Conservation (phyloP, 1,139 yeast genomes). For the Taphrina wiesneri region DNA sequence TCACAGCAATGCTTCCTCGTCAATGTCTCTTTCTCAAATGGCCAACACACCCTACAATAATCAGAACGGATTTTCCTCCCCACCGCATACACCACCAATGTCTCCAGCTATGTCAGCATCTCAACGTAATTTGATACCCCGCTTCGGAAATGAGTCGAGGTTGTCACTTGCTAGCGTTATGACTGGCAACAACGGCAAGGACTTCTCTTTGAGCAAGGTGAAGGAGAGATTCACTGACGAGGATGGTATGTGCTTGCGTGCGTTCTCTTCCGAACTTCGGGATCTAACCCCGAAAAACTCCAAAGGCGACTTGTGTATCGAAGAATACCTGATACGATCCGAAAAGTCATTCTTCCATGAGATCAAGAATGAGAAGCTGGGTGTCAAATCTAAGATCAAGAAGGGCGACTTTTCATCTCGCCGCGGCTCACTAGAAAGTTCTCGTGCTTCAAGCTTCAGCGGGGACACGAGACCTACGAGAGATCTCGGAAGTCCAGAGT, state of each 20-base stretch:
- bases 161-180: slow-evolving; percentile 37
- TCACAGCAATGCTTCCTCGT: slow-evolving; percentile 30
- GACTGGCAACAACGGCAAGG: slow-evolving; percentile 32
- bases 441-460: slow-evolving; percentile 33
- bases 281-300: slow-evolving; percentile 35
- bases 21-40: slow-evolving; percentile 32
- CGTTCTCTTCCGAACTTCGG: slow-evolving; percentile 31
- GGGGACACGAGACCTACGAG: slow-evolving; percentile 20
- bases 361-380: slow-evolving; percentile 31
- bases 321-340: slow-evolving; percentile 33
- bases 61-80: slow-evolving; percentile 18
- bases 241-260: slow-evolving; percentile 35
- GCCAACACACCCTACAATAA: slow-evolving; percentile 23
- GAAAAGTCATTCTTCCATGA: slow-evolving; percentile 35
- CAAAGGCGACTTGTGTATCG: slow-evolving; percentile 36
- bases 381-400: slow-evolving; percentile 30
- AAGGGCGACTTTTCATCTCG: slow-evolving; percentile 31
- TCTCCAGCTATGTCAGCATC: slow-evolving; percentile 30
- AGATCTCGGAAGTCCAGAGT: slow-evolving; percentile 32
- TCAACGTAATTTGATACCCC: slow-evolving; percentile 22
- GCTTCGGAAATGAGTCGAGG: slow-evolving; percentile 33
- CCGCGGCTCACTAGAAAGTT: slow-evolving; percentile 26
- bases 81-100: slow-evolving; percentile 34
- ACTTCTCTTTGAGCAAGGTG: slow-evolving; percentile 35
- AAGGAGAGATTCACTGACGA: slow-evolving; percentile 35